Evolutionary conservation across 352 stramenopile species (phyloP).

Genomic region (Phytophthora fragariaefolia): DNA sequence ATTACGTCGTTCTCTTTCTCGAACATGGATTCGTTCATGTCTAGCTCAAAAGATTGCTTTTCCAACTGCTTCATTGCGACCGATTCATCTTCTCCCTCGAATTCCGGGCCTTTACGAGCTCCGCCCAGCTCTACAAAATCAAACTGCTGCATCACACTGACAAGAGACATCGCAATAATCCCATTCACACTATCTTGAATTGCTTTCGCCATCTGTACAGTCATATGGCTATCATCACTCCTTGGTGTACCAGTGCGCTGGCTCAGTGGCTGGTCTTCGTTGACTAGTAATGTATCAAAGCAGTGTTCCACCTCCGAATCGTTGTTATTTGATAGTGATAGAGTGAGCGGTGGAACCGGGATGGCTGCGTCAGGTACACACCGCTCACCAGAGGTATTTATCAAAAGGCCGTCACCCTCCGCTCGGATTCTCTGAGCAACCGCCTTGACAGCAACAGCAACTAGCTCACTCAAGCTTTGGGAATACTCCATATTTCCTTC

Average conservation of each 20-base stretch:
- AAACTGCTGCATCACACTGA: conserved; percentile 34
- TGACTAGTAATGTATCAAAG: background rate
- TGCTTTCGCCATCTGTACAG: conserved; percentile 46
- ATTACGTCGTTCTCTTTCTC: conserved; percentile 14
- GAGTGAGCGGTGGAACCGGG: background rate
- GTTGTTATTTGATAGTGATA: conserved; percentile 21
- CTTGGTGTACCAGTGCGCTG: conserved; percentile 3
- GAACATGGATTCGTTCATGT: background rate
- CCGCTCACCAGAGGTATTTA: background rate
- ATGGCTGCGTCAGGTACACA: background rate
- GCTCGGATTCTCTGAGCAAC: conserved; percentile 31
- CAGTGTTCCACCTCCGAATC: conserved; percentile 10
- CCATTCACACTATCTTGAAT: conserved; percentile 45
- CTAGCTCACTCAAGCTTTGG: conserved; percentile 35
- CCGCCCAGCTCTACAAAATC: conserved; percentile 1
- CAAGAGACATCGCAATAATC: conserved; percentile 45
- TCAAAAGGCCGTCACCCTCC: background rate
- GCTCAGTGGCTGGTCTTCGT: conserved; percentile 7
- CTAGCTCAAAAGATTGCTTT: background rate
- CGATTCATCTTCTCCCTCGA: conserved; percentile 7
- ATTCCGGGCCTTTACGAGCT: conserved; percentile 5
- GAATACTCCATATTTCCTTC: conserved; percentile 8
- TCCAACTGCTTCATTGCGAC: conserved; percentile 3
- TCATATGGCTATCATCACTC: conserved; percentile 25
- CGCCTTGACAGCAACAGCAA: conserved; percentile 34